Percentiles rank a stretch among this genome's conserved stretches.
Evolutionary conservation across 441 rosid species (phyloP).

Genomic region (Eutrema salsugineum): DNA sequence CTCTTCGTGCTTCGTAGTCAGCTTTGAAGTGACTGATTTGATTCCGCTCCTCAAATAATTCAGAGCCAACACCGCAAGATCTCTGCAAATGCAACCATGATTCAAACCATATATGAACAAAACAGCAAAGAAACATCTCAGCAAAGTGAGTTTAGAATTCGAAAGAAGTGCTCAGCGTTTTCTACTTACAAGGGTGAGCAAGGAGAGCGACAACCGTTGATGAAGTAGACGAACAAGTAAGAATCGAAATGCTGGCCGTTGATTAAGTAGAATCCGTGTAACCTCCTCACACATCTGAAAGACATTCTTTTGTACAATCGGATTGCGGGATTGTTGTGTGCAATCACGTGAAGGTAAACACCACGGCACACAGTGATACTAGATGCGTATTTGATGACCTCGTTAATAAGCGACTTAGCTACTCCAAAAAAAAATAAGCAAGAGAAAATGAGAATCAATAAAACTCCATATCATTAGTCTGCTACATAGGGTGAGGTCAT

Average conservation of each 20-base stretch:
- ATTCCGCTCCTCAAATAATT: constrained; percentile 63
- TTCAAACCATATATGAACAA: constrained; percentile 1
- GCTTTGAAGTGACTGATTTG: constrained; percentile 48
- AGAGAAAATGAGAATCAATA: neutral
- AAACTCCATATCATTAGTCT: neutral
- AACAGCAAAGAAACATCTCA: neutral
- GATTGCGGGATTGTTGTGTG: constrained; percentile 89
- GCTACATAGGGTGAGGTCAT: constrained; percentile 6
- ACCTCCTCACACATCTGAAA: constrained; percentile 67
- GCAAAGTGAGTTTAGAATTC: neutral
- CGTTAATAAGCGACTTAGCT: constrained; percentile 74
- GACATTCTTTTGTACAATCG: constrained; percentile 85
- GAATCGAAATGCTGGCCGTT: constrained; percentile 86
- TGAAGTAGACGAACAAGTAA: constrained; percentile 77
- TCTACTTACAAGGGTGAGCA: constrained; percentile 90
- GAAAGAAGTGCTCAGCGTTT: neutral
- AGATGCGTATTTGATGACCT: constrained; percentile 72
- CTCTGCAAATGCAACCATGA: constrained; percentile 45
- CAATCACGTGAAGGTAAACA: constrained; percentile 91
- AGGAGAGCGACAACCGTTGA: constrained; percentile 81
- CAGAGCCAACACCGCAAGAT: constrained; percentile 41
- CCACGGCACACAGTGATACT: constrained; percentile 70
- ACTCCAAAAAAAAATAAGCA: constrained; percentile 12
- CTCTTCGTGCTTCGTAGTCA: constrained; percentile 46
- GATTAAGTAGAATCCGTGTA: constrained; percentile 83